These are phyloP conservation scores for Naumovozyma dairenensis DNA, from an alignment of 805 yeast species.

Conservation along the genomic window DNA sequence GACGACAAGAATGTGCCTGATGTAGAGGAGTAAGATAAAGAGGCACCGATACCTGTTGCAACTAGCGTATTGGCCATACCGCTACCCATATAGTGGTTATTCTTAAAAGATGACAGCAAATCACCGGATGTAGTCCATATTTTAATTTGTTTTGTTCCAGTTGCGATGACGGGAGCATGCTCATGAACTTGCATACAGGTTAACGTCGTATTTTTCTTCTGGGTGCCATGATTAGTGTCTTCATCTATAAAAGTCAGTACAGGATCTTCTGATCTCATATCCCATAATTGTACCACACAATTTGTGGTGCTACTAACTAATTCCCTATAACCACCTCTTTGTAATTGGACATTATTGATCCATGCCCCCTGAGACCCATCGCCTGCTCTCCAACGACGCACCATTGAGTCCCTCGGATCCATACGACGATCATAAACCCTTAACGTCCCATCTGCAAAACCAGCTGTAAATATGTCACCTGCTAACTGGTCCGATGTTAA, in stretches of 20 bases:
- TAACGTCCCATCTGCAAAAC: conserved; percentile 82
- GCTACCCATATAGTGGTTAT: conserved; percentile 24
- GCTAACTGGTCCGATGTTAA: conserved; percentile 93
- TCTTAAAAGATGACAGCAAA: conserved; percentile 50
- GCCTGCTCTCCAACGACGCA: conserved; percentile 63
- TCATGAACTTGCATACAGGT: conserved; percentile 80
- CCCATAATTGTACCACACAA: conserved; percentile 85
- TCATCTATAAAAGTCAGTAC: conserved; percentile 56
- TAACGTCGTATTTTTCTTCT: conserved; percentile 26
- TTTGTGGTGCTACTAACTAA: conserved; percentile 74
- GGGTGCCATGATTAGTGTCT: conserved; percentile 24
- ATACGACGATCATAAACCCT: conserved; percentile 86
- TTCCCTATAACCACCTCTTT: conserved; percentile 91
- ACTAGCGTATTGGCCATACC: conserved; percentile 27
- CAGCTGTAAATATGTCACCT: conserved; percentile 82
- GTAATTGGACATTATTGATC: conserved; percentile 81
- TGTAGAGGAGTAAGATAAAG: conserved; percentile 20
- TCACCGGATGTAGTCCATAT: conserved; percentile 85
- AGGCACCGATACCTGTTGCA: conserved; percentile 25
- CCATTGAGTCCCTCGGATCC: conserved; percentile 78
- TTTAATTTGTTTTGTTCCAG: conserved; percentile 72
- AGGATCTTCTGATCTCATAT: conserved; percentile 65
- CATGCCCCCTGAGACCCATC: conserved; percentile 38
- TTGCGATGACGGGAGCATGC: conserved; percentile 89
- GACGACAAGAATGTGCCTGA: conserved; percentile 46